phyloP scores from a whole-genome alignment of 1,284 basidiomycete genomes.

The Sporisorium scitamineum region DNA sequence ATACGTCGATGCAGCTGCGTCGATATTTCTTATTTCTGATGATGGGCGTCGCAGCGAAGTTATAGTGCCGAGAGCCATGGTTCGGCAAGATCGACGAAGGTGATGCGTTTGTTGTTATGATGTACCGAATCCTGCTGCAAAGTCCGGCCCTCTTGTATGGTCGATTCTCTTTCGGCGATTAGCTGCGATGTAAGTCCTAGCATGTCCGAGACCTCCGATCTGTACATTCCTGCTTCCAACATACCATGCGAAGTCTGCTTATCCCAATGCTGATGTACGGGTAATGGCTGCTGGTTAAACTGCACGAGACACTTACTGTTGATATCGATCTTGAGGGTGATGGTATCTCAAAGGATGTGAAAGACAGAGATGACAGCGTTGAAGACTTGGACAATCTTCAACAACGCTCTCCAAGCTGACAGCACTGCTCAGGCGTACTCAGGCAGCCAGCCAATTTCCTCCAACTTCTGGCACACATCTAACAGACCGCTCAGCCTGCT shows the following conservation, averaged over 20 bases:
- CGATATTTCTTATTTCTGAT: not conserved
- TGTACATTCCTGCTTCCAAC: slow-evolving; percentile 3
- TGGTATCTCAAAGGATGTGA: slow-evolving; percentile 49
- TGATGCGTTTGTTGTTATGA: not conserved
- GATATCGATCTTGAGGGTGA: slow-evolving; percentile 54
- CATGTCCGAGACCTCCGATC: not conserved
- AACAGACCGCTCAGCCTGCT: not conserved
- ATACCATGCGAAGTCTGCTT: slow-evolving; percentile 10
- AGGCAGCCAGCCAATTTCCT: not conserved
- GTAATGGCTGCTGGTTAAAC: slow-evolving; percentile 9
- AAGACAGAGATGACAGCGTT: slow-evolving; percentile 8
- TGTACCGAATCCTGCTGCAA: not conserved
- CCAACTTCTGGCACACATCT: not conserved
- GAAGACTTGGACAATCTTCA: slow-evolving; percentile 1
- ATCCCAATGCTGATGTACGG: not conserved
- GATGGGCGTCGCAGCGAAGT: not conserved
- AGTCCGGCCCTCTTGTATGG: not conserved
- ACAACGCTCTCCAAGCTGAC: not conserved
- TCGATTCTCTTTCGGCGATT: not conserved
- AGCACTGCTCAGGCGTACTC: not conserved
- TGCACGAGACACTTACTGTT: slow-evolving; percentile 36
- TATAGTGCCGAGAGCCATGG: not conserved
- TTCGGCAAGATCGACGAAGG: not conserved
- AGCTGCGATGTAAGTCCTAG: not conserved
- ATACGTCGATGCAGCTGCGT: not conserved